A percentile compares a stretch with the other conserved stretches of the same genome.
Evolutionary conservation across 1,284 basidiomycete genomes (phyloP).

Genomic region (Fistulinella staudtii): DNA sequence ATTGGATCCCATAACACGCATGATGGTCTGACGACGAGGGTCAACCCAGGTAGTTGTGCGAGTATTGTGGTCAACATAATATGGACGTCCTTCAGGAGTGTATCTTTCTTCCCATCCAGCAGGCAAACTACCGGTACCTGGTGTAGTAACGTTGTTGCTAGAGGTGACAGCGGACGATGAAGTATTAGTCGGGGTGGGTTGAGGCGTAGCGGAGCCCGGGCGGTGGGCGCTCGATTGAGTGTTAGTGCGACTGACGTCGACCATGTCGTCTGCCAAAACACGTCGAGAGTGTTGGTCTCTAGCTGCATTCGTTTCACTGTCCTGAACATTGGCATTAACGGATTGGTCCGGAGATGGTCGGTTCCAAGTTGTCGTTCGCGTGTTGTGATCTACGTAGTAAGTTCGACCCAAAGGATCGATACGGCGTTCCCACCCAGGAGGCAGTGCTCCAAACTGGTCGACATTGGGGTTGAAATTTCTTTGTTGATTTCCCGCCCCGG

Average conservation of each 20-base stretch:
- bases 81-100: slow-evolving; percentile 90
- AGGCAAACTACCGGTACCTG: slow-evolving; percentile 78
- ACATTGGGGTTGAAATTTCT: slow-evolving; percentile 85
- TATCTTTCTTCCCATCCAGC: slow-evolving; percentile 96
- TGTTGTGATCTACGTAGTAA: slow-evolving; percentile 94
- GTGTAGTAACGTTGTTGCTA: slow-evolving; percentile 62
- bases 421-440: slow-evolving; percentile 87
- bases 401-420: slow-evolving; percentile 89
- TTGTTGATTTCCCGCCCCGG: slow-evolving; percentile 40
- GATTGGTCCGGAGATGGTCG: slow-evolving; percentile 57
- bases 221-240: slow-evolving; percentile 34
- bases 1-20: slow-evolving; percentile 86
- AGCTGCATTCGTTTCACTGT: slow-evolving; percentile 64
- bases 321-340: slow-evolving; percentile 51
- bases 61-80: slow-evolving; percentile 94
- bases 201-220: slow-evolving; percentile 33
- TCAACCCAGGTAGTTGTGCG: slow-evolving; percentile 96
- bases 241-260: slow-evolving; percentile 48
- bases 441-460: slow-evolving; percentile 80
- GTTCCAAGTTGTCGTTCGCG: slow-evolving; percentile 91
- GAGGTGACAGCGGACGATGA: slow-evolving; percentile 43
- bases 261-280: slow-evolving; percentile 75
- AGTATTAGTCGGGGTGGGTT: slow-evolving; percentile 30
- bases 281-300: slow-evolving; percentile 76
- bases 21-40: slow-evolving; percentile 84